Evolutionary conservation across 2,329 filamentous ascomycete genomes (phyloP), one percentile per base, ranked within the genome.

Genomic region (Leptoxyphium fumago): DNA sequence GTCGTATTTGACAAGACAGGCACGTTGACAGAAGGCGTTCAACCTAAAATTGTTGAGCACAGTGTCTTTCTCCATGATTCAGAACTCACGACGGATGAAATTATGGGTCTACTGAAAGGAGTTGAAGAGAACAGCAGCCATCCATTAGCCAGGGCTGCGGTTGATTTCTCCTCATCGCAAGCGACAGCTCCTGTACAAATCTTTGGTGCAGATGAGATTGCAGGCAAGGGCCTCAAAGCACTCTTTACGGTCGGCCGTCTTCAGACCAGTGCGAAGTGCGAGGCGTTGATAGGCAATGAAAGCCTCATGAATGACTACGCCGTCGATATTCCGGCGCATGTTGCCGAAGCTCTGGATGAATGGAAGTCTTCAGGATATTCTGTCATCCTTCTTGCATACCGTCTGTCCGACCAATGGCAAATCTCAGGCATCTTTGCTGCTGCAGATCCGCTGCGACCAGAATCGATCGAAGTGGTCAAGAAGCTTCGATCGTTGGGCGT

Each of bases 1-100:
- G 78, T 91, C 34, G 82, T 91, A 1, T 91, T 93, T 58, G 85
- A 93, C 70, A 91, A 93, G 69, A 93, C 85, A 0, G 85, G 85
- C 1, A 93, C 85, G 0, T 66, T 93, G 46, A 91, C 85, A 0
- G 68, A 81, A 53, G 74, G 74, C 4, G 82, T 81, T 6, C 78
- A 84, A 50, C 82, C 84, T 0, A 74, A 69, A 26, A 78, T 89
- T 17, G 83, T 77, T 5, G 69, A 75, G 14, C 64, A 74, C 49
- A 63, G 67, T 45, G 44, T 67, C 13, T 38, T 60, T 5, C 45
- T 55, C 1, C n/a, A 30, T 17, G 21, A 14, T 10, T 38, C 29
- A 8, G 32, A 43, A 8, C 40, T 41, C 11, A 36, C 42, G 10
- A 34, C 44, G 15, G 53, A 55, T 10, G 48, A 64, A n/a, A 61